Conservation (phyloP, 495 filamentous ascomycete species). For the Pyronema domesticum region DNA sequence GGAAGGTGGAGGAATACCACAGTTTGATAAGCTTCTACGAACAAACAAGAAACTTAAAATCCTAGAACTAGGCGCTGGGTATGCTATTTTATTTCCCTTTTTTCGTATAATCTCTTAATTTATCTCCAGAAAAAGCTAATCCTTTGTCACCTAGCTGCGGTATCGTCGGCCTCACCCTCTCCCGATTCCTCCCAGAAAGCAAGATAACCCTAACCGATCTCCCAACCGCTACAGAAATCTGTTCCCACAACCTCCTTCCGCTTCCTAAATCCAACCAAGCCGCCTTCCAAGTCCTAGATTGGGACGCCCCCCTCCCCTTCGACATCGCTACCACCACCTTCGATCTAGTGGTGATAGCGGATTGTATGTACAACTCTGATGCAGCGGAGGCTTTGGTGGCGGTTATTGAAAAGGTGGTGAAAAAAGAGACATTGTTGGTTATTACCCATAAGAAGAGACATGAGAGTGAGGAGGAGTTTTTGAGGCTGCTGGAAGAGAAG, state of each 20-base stretch:
- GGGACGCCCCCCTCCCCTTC: slow-evolving; percentile 37
- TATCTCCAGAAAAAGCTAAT: not conserved
- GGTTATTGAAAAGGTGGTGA: slow-evolving; percentile 41
- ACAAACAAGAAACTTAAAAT: slow-evolving; percentile 31
- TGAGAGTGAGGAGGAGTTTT: slow-evolving; percentile 62
- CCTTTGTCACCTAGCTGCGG: slow-evolving; percentile 35
- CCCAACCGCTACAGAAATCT: slow-evolving; percentile 52
- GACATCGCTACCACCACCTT: slow-evolving; percentile 30
- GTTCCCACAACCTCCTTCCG: slow-evolving; percentile 25
- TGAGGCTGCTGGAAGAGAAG: slow-evolving; percentile 45
- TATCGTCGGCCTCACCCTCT: slow-evolving; percentile 60
- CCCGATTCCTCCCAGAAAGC: slow-evolving; percentile 35
- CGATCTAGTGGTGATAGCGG: slow-evolving; percentile 65
- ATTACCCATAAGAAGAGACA: slow-evolving; percentile 75
- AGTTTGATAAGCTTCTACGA: slow-evolving; percentile 7
- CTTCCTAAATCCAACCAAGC: slow-evolving; percentile 26
- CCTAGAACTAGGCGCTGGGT: slow-evolving; percentile 64
- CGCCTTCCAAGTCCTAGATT: slow-evolving; percentile 52
- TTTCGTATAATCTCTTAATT: not conserved
- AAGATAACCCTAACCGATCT: slow-evolving; percentile 67
- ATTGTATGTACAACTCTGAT: slow-evolving; percentile 91
- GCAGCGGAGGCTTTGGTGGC: slow-evolving; percentile 56
- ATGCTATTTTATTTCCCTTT: not conserved
- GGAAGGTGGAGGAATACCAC: slow-evolving; percentile 26
- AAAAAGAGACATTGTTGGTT: slow-evolving; percentile 38